Percentiles rank a stretch among this genome's conserved stretches.
Conservation (phyloP, 2,329 filamentous ascomycete genomes). For the Geosmithia putterillii region DNA sequence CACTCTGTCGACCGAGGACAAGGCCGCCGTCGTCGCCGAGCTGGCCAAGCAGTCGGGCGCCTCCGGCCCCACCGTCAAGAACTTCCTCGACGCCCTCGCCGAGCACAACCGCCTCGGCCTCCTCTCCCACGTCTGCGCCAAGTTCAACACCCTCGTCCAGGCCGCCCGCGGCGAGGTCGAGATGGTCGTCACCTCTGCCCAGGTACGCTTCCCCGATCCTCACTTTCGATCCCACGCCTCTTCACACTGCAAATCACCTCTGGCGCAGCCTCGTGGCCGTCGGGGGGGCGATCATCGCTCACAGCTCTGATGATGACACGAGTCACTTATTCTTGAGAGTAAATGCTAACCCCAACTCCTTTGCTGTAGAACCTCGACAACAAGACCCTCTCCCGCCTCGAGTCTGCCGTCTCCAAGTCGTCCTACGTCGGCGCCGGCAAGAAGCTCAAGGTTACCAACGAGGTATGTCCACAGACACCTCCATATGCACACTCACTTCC, state of each 20-base stretch:
- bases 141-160: slow-evolving; percentile 80
- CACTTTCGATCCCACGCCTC: not conserved
- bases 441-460: slow-evolving; percentile 95
- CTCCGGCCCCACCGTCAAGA: slow-evolving; percentile 77
- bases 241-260: no score
- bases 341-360: slow-evolving; percentile 10
- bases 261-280: no score
- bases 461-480: slow-evolving; percentile 37
- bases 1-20: slow-evolving; percentile 67
- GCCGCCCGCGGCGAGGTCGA: slow-evolving; percentile 89
- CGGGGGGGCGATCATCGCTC: no score
- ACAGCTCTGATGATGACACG: no score
- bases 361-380: slow-evolving; percentile 61
- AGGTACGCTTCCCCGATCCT: slow-evolving; percentile 44
- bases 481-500: slow-evolving; percentile 1
- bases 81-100: slow-evolving; percentile 81
- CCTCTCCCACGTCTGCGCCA: slow-evolving; percentile 70
- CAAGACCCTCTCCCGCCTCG: slow-evolving; percentile 75
- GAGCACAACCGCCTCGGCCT: slow-evolving; percentile 92
- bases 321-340: no score
- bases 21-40: slow-evolving; percentile 75
- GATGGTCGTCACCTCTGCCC: slow-evolving; percentile 79
- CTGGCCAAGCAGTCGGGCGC: slow-evolving; percentile 70
- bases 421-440: slow-evolving; percentile 79
- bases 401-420: slow-evolving; percentile 81